phyloP scores from a whole-genome alignment of 2,329 filamentous ascomycete species.

The Claviceps purpurea region DNA sequence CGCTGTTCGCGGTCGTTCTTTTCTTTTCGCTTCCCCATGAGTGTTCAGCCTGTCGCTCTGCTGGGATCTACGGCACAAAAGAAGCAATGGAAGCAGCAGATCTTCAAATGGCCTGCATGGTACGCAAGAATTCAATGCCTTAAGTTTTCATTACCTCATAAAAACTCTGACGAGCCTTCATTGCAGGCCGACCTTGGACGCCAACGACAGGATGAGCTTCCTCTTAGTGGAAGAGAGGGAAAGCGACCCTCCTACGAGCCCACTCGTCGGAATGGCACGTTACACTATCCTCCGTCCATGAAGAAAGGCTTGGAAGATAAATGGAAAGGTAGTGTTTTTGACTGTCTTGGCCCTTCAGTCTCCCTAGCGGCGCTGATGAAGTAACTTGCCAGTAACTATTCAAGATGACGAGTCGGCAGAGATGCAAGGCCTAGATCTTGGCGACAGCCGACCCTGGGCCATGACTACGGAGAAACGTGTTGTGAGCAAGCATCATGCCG shows the following conservation, averaged over 20 bases:
- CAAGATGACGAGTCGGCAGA: slow-evolving; percentile 12
- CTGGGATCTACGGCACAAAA: too few species aligned
- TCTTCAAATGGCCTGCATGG: slow-evolving; percentile 4
- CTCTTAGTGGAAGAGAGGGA: slow-evolving; percentile 7
- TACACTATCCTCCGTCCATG: slow-evolving; percentile 6
- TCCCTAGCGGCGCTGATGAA: neutral
- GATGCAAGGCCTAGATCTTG: slow-evolving; percentile 11
- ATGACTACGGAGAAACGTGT: slow-evolving; percentile 6
- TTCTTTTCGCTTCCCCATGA: too few species aligned
- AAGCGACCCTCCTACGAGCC: slow-evolving; percentile 10
- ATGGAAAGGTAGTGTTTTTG: slow-evolving; percentile 10
- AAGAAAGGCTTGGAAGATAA: slow-evolving; percentile 6
- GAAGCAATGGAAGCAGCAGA: neutral
- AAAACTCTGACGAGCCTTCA: neutral
- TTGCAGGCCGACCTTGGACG: slow-evolving; percentile 13
- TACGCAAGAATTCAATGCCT: neutral
- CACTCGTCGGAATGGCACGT: slow-evolving; percentile 1
- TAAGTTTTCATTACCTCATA: neutral
- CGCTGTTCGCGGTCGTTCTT: too few species aligned
- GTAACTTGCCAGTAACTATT: slow-evolving; percentile 7
- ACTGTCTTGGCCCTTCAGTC: neutral
- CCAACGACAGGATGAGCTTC: slow-evolving; percentile 11
- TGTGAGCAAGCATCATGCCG: slow-evolving; percentile 3
- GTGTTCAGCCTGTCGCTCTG: too few species aligned
- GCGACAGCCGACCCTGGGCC: slow-evolving; percentile 12